A percentile compares a stretch with the other conserved stretches of the same genome.
Conservation (phyloP, 495 filamentous ascomycete genomes). For the Penicillium turbatum region DNA sequence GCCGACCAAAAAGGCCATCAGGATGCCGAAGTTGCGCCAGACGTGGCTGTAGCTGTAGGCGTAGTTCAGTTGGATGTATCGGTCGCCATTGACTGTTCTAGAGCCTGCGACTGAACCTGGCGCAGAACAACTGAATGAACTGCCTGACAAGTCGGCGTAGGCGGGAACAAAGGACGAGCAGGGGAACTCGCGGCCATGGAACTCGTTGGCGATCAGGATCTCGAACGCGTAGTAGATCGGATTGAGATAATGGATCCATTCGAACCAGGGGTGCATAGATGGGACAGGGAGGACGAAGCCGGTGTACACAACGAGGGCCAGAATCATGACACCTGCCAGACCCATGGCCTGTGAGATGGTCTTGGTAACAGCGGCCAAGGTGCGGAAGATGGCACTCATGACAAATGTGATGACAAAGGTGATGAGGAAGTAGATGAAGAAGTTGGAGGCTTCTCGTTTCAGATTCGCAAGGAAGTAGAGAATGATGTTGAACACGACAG, state of each 20-base stretch:
- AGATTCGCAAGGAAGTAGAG: conserved; percentile 54
- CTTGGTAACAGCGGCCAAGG: conserved; percentile 40
- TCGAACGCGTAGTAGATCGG: conserved; percentile 44
- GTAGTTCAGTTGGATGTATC: conserved; percentile 49
- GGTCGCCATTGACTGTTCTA: conserved; percentile 43
- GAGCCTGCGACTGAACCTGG: conserved; percentile 46
- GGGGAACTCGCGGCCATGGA: conserved; percentile 47
- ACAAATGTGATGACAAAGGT: conserved; percentile 48
- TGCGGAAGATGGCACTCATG: conserved; percentile 49
- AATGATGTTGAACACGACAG: conserved; percentile 45
- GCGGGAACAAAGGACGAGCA: conserved; percentile 46
- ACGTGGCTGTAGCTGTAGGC: conserved; percentile 51
- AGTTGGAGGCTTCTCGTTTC: conserved; percentile 35
- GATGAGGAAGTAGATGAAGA: conserved; percentile 57
- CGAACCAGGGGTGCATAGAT: conserved; percentile 47
- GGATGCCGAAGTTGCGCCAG: conserved; percentile 64
- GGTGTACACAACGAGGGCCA: conserved; percentile 41
- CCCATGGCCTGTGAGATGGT: conserved; percentile 46
- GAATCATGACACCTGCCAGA: conserved; percentile 38
- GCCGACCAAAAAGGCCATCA: conserved; percentile 56
- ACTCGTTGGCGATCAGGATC: conserved; percentile 52
- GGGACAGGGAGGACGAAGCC: conserved; percentile 41
- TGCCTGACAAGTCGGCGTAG: conserved; percentile 36
- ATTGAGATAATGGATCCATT: conserved; percentile 43
- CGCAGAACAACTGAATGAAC: conserved; percentile 42